Percentiles rank a stretch among this genome's conserved stretches.
Evolutionary conservation across 1,284 basidiomycete genomes (phyloP).

Genomic region (Polyporus tsugae): DNA sequence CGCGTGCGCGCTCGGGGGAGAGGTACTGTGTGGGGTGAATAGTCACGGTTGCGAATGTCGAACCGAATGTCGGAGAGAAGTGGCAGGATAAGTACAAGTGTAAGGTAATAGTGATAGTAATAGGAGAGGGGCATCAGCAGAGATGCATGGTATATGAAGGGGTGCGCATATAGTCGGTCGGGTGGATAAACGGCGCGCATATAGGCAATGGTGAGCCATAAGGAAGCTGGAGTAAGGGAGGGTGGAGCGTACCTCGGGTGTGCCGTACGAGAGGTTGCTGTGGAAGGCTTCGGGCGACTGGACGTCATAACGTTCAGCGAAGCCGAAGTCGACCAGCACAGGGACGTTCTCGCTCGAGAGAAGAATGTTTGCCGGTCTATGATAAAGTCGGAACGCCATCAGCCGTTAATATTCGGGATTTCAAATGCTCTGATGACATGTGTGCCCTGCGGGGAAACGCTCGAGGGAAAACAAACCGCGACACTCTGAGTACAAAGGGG

Average conservation of each 20-base stretch:
- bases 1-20: constrained; percentile 87
- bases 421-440: constrained; percentile 5
- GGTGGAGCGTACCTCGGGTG: constrained; percentile 73
- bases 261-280: constrained; percentile 87
- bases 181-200: neutral
- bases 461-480: neutral
- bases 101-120: neutral
- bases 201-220: neutral
- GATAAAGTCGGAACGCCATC: neutral
- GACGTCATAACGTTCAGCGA: constrained; percentile 83
- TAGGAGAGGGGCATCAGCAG: neutral
- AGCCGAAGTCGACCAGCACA: constrained; percentile 92
- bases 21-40: constrained; percentile 66
- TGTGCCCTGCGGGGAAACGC: constrained; percentile 1
- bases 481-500: neutral
- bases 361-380: constrained; percentile 88
- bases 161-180: constrained; percentile 18
- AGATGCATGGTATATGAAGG: neutral
- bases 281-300: constrained; percentile 74
- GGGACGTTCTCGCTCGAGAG: constrained; percentile 78
- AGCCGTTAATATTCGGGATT: constrained; percentile 7
- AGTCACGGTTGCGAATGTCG: neutral
- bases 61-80: neutral
- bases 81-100: neutral
- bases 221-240: constrained; percentile 2